Conservation (phyloP, 1,139 yeast genomes). For the Yamadazyma dendronema region DNA sequence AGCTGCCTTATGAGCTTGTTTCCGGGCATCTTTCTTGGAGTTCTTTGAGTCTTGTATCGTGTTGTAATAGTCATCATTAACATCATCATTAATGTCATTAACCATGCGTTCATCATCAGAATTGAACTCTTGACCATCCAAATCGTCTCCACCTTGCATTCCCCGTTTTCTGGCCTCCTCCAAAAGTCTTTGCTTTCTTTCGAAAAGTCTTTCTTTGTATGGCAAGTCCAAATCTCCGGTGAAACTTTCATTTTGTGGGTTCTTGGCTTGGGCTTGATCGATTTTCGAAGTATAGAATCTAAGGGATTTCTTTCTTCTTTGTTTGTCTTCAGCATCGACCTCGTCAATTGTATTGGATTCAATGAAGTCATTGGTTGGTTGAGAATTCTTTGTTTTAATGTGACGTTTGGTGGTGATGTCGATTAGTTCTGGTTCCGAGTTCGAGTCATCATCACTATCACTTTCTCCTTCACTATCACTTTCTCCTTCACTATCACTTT, state of each 20-base stretch:
- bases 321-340: conserved; percentile 84
- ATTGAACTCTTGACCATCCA: conserved; percentile 50
- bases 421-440: conserved; percentile 35
- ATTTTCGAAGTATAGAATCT: conserved; percentile 97
- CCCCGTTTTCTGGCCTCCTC: conserved; percentile 93
- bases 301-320: conserved; percentile 75
- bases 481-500: conserved; percentile 18
- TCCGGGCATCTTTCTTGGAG: conserved; percentile 52
- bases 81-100: conserved; percentile 34
- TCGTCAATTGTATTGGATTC: conserved; percentile 66
- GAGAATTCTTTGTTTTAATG: conserved; percentile 13
- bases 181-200: conserved; percentile 79
- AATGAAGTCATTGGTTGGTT: conserved; percentile 50
- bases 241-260: conserved; percentile 43
- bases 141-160: conserved; percentile 60
- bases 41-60: conserved; percentile 48
- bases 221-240: conserved; percentile 92
- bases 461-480: conserved; percentile 19
- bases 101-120: conserved; percentile 49
- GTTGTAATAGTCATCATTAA: conserved; percentile 49
- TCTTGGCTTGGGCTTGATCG: conserved; percentile 67
- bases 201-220: conserved; percentile 85
- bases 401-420: conserved; percentile 35
- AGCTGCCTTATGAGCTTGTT: conserved; percentile 68
- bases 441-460: conserved; percentile 20